Conservation (phyloP, 176 grass and related monocot species). For the Urochloa ruziziensis region DNA sequence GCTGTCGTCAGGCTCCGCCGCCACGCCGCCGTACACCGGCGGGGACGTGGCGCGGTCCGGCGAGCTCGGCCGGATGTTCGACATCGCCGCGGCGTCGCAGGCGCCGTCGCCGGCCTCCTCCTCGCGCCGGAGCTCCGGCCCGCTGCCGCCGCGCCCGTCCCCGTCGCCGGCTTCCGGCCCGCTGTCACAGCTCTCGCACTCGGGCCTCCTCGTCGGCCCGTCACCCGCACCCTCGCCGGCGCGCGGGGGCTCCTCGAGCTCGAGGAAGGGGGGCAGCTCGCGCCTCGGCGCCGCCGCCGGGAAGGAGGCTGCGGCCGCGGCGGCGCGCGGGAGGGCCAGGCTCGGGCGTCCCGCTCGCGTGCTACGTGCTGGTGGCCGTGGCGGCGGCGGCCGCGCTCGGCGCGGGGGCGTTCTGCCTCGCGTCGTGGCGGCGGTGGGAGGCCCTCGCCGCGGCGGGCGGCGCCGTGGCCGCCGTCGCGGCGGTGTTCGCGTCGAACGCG, state of each 20-base stretch:
- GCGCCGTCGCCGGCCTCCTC: slow-evolving; percentile 39
- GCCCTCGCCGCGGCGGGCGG: slow-evolving; percentile 45
- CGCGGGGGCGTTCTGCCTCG: slow-evolving; percentile 54
- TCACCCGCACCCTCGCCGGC: slow-evolving; percentile 35
- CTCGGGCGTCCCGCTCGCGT: slow-evolving; percentile 60
- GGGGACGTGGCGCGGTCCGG: slow-evolving; percentile 70
- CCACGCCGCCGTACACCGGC: slow-evolving; percentile 81
- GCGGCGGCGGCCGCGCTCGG: slow-evolving; percentile 50
- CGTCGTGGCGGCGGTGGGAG: slow-evolving; percentile 43
- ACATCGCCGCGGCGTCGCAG: slow-evolving; percentile 41
- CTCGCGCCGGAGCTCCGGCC: slow-evolving; percentile 55
- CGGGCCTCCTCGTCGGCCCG: slow-evolving; percentile 74
- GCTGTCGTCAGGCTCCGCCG: slow-evolving; percentile 43
- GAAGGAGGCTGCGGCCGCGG: not conserved
- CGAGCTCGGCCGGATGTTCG: slow-evolving; percentile 90
- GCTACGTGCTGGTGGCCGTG: slow-evolving; percentile 57
- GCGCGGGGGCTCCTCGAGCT: not conserved
- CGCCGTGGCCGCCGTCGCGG: slow-evolving; percentile 16
- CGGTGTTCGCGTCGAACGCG: slow-evolving; percentile 59
- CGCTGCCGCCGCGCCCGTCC: slow-evolving; percentile 27
- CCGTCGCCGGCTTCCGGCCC: slow-evolving; percentile 67
- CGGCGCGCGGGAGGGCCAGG: slow-evolving; percentile 5
- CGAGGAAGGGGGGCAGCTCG: slow-evolving; percentile 40
- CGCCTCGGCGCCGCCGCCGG: not conserved
- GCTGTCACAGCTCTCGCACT: slow-evolving; percentile 60